Evolutionary conservation across 2,329 filamentous ascomycete genomes (phyloP), one percentile per base, ranked within the genome.

Genomic region (Blastomyces silverae): DNA sequence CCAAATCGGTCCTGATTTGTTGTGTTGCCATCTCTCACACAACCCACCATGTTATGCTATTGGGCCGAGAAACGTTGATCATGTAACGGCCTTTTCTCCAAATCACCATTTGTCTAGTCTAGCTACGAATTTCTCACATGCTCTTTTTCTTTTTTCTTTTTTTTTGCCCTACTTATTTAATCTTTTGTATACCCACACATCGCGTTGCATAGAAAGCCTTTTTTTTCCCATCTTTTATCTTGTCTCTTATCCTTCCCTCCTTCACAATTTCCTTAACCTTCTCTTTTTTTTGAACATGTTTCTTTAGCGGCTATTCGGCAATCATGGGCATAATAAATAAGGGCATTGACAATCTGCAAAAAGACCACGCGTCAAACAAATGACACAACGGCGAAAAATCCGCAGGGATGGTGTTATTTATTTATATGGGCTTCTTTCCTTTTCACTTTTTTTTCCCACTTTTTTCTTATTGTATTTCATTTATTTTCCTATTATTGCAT

Each of bases 151-250:
- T 15, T 39, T 20, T 22, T 37, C n/a, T 34, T 44, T n/a, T 46
- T 46, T 37, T 31, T 39, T 2, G 6, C 37, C 37, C 17, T 31
- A 20, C 15, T 37, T 42, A 59, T 59, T 46, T 59, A 31, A n/a
- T 6, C 2, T 61, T 61, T 61, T 61, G 58, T 61, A 61, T 61
- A 61, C 58, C 58, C 58, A 61, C 58, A 34, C 58, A 48, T 48
- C 58, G 58, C 58, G 42, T 13, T 61, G 42, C 58, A 61, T 61
- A 61, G 42, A 42, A 25, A 6, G 42, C 20, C 20, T 34, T 60
- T 17, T n/a, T 48, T 46, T 7, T 34, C n/a, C 10, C 37, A 11
- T 39, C 10, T 39, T 11, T 39, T 39, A 2, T 39, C 37, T 3
- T 11, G 10, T 39, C 10, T 11, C 2, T 48, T 15, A 17, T 11